Conservation (phyloP, 176 grass and related monocot genomes). For the Musa beccarii region DNA sequence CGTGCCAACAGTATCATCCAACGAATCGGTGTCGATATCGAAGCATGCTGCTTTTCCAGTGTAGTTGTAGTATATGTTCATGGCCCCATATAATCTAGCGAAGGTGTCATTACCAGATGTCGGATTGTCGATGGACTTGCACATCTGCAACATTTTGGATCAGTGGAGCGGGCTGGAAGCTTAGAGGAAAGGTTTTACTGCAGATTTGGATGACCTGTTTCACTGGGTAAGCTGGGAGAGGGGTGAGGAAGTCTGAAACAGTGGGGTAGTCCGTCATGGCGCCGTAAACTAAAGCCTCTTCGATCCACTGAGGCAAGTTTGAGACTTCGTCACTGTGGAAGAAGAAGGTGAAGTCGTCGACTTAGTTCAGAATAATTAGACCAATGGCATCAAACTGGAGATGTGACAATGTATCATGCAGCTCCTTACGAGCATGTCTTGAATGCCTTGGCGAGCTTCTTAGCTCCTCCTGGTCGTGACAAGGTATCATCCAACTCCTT, state of each 20-base stretch:
- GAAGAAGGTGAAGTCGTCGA: not conserved
- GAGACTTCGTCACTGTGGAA: constrained; percentile 1
- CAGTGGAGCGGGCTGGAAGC: not conserved
- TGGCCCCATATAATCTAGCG: constrained; percentile 19
- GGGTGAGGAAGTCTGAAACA: constrained; percentile 28
- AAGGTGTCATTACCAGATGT: constrained; percentile 23
- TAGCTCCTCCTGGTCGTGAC: constrained; percentile 9
- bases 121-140: constrained; percentile 43
- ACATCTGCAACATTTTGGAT: constrained; percentile 21
- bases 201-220: constrained; percentile 4
- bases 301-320: constrained; percentile 6
- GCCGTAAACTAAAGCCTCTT: constrained; percentile 16
- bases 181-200: not conserved
- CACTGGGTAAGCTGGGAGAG: constrained; percentile 46
- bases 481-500: constrained; percentile 14
- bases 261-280: constrained; percentile 67
- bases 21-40: not conserved
- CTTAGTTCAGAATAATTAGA: not conserved
- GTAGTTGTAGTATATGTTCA: constrained; percentile 49
- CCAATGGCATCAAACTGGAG: not conserved
- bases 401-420: not conserved
- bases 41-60: not conserved
- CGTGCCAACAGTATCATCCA: not conserved
- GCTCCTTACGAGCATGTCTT: constrained; percentile 29
- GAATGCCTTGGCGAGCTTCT: constrained; percentile 25